Percentiles rank a stretch among this genome's conserved stretches.
These are phyloP conservation scores for Plasmopara muralis DNA, from an alignment of 352 stramenopile genomes.

Conservation along the genomic window DNA sequence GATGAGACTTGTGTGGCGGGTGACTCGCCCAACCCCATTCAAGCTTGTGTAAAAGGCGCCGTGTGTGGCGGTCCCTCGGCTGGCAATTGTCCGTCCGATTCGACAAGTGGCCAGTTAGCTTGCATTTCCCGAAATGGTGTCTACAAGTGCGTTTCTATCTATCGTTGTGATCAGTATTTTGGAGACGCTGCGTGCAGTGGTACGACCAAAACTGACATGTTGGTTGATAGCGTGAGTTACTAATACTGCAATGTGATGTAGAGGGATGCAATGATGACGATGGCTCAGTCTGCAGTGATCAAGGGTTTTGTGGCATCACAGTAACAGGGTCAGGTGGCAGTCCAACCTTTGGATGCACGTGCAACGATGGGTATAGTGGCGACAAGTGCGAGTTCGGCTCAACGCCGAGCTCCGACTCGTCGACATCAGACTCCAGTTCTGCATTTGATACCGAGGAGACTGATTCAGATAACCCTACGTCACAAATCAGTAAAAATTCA, in stretches of 20 bases:
- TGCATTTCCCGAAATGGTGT: constrained; percentile 60
- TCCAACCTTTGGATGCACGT: constrained; percentile 54
- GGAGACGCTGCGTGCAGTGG: constrained; percentile 44
- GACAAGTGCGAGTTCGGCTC: constrained; percentile 37
- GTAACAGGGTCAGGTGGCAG: constrained; percentile 15
- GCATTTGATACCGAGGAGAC: constrained; percentile 1
- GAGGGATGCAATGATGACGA: constrained; percentile 29
- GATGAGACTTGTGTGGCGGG: constrained; percentile 71
- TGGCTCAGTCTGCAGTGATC: constrained; percentile 59
- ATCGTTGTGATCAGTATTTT: constrained; percentile 70
- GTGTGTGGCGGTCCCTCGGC: constrained; percentile 40
- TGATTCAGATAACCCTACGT: constrained; percentile 6
- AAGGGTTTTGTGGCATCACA: constrained; percentile 47
- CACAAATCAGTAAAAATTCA: neutral
- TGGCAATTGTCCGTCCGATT: constrained; percentile 58
- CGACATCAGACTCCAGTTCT: constrained; percentile 8
- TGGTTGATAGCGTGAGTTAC: neutral
- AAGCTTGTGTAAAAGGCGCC: constrained; percentile 57
- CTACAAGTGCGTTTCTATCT: constrained; percentile 78
- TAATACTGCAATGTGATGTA: constrained; percentile 9
- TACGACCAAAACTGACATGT: constrained; percentile 7
- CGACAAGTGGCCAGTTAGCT: constrained; percentile 50
- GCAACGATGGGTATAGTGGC: constrained; percentile 64
- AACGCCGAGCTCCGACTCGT: constrained; percentile 7
- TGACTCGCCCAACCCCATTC: constrained; percentile 47